These are phyloP conservation scores for Phytophthora crassamura DNA, from an alignment of 352 stramenopile species.

Conservation along the genomic window DNA sequence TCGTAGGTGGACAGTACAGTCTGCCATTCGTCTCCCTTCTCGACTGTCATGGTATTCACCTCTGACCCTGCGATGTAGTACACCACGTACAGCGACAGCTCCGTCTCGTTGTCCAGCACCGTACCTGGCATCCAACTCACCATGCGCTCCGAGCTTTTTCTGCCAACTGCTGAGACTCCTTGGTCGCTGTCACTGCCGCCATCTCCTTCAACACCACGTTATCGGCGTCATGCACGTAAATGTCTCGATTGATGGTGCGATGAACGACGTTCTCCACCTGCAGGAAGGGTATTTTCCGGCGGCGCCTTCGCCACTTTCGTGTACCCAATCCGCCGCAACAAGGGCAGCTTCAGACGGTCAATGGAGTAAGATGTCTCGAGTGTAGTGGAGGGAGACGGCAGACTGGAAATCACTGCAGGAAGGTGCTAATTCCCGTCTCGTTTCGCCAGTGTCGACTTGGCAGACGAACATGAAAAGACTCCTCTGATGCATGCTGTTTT, in stretches of 20 bases:
- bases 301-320: constrained; percentile 20
- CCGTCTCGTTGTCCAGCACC: constrained; percentile 53
- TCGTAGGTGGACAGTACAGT: constrained; percentile 36
- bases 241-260: constrained; percentile 33
- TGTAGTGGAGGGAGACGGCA: neutral
- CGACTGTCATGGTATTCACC: constrained; percentile 12
- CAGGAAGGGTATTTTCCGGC: constrained; percentile 32
- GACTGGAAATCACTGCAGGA: constrained; percentile 16
- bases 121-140: constrained; percentile 44
- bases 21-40: constrained; percentile 25
- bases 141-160: constrained; percentile 69
- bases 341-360: constrained; percentile 37
- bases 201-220: constrained; percentile 38
- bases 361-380: neutral
- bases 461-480: too few species aligned
- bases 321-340: constrained; percentile 37
- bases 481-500: too few species aligned
- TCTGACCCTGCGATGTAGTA: constrained; percentile 66
- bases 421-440: constrained; percentile 26
- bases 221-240: constrained; percentile 42
- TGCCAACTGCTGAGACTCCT: constrained; percentile 53
- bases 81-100: constrained; percentile 69
- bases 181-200: constrained; percentile 32
- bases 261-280: constrained; percentile 48
- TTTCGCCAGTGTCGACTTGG: too few species aligned